Base-by-base conservation (phyloP, 345 rosid genomes). In the Citrus australasica region DNA sequence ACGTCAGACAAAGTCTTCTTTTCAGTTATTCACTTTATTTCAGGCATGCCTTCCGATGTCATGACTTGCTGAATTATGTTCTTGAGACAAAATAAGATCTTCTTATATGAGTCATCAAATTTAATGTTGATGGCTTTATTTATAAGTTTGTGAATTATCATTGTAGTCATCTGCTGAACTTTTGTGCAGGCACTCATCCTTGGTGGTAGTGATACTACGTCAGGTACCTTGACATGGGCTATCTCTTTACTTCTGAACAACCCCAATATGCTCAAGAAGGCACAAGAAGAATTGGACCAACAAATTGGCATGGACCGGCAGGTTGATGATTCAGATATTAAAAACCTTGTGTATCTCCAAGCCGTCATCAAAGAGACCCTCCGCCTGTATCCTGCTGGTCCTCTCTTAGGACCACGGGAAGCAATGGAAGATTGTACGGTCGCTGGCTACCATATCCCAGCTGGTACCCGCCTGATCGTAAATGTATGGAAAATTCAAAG, bases 281-380 rank as follows among this genome's bases (percentile, higher is more conserved):
- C 87, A 0, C 89, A 80, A 38, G 84, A 86, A 27, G 93, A 92
- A 77, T 40, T 91, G 8, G 90, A 91, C 78, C 38, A 60, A 42
- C 86, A 78, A 4, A 83, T 91, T 4, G 92, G 95, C 3, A 53
- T 4, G 68, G 83, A 87, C 8, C 73, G 93, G 59, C 84, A 73
- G 73, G 89, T 92, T 0, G 79, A 84, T 2, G 93, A 87, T 28
- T 83, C 91, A 2, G 92, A 90, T 85, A 68, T 90, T 2, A 79
- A 83, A 65, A 83, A 82, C 37, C 79, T 91, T 4, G 79, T 76
- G 6, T 89, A 89, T 76, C 82, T 92, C 60, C 90, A 88, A 73
- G 92, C 97, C 8, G 82, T 89, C 30, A 32, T 88, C 78, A 92
- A 89, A 81, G 97, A 92, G 79, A 84, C 91, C 8, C 77, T 90